Evolutionary conservation across 1,139 yeast species (phyloP), one percentile per base, ranked within the genome.

Genomic region (Magnusiomyces tetraspermus): DNA sequence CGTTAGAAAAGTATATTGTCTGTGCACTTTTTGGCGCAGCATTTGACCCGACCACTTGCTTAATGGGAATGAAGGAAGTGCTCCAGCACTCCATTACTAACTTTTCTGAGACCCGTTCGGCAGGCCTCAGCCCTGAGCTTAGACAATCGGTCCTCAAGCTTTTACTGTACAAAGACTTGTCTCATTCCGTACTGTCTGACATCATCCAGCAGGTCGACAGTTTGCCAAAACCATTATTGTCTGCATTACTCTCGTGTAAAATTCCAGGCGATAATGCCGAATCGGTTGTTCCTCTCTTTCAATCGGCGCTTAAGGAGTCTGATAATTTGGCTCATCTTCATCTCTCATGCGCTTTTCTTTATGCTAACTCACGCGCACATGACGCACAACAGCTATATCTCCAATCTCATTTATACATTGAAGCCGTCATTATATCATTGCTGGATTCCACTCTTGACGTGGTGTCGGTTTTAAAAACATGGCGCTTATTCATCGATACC

Each of bases 21-120:
- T 53, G 53, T 13, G 53, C 55, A 15, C 46, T 53, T 10, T 53
- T 53, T 51, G 53, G 55, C 2, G 51, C 51, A 3, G 41, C 26
- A 15, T 48, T 45, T 22, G 21, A 28, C 22, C 45, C 52, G 4
- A 26, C 52, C 3, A 10, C 48, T 10, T 51, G 55, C 40, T 26
- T 44, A 2, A 31, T 43, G 11, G 53, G 52, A 2, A 51, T 51
- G 13, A 5, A 19, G 5, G 48, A 42, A 10, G 46, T 53, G 17
- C 26, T 53, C 13, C 44, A 44, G n/a, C 38, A 46, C 17, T 23
- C 31, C 23, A 31, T 46, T 1, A n/a, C n/a, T n/a, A n/a, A n/a
- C n/a, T n/a, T n/a, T n/a, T 24, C 37, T 38, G 44, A 31, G n/a
- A 31, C 51, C 21, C 23, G 46, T 6, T 13, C 31, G 2, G 28